Evolutionary conservation across 805 yeast genomes (phyloP).

Genomic region (Saccharomycopsis babjevae): DNA sequence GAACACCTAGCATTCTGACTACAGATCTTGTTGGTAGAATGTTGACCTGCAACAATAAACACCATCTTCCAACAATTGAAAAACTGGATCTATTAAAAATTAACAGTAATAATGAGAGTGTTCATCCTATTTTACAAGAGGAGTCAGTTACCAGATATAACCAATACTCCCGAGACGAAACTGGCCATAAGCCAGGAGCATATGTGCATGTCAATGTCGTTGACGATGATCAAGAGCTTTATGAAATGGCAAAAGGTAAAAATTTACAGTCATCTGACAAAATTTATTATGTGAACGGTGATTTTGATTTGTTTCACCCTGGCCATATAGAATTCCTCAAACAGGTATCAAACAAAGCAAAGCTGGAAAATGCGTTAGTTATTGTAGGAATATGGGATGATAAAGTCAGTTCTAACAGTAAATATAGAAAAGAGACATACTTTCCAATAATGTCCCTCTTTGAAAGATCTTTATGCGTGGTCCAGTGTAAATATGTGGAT

Average conservation of each 20-base stretch:
- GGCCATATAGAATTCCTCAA: constrained; percentile 77
- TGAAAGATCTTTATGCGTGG: constrained; percentile 78
- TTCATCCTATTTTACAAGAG: constrained; percentile 21
- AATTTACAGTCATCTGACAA: constrained; percentile 4
- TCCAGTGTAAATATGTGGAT: constrained; percentile 81
- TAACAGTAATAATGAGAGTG: constrained; percentile 4
- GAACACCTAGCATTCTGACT: constrained; percentile 91
- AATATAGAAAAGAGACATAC: constrained; percentile 43
- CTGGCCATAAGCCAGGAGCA: constrained; percentile 50
- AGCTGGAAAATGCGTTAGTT: constrained; percentile 33
- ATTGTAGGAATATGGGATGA: constrained; percentile 65
- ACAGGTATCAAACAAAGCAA: constrained; percentile 33
- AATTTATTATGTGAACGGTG: constrained; percentile 59
- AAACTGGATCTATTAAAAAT: background rate
- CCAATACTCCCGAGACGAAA: constrained; percentile 50
- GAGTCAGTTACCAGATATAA: constrained; percentile 35
- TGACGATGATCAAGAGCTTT: constrained; percentile 18
- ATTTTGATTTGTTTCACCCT: constrained; percentile 86
- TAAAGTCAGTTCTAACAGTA: constrained; percentile 34
- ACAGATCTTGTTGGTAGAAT: constrained; percentile 91
- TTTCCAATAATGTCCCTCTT: constrained; percentile 80
- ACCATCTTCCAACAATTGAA: constrained; percentile 34
- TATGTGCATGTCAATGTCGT: constrained; percentile 40
- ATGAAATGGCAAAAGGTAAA: constrained; percentile 12
- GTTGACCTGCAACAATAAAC: constrained; percentile 50